Base-by-base conservation (phyloP, 192 early-diverging fungal genomes). In the Dissophora globulifera region DNA sequence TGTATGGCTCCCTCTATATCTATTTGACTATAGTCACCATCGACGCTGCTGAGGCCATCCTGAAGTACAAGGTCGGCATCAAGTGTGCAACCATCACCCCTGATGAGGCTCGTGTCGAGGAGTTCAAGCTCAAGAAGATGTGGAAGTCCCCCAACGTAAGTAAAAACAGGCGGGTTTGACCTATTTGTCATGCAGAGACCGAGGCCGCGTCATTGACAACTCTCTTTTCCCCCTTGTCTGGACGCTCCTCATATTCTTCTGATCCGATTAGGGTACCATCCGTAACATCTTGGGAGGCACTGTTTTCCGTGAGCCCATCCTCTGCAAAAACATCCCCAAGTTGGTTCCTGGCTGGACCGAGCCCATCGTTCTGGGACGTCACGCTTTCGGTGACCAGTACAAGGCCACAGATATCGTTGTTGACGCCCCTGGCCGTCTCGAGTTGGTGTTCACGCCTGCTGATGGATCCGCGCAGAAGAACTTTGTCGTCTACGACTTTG, bases 31-130 rank as follows among this genome's bases (percentile, higher is more conserved):
- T 38, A 76, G 93, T 98, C 61, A 98, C 96, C 26, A 83, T 95
- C 33, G 94, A 96, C 27, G 92, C 96, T 19, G 96, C 96, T 50
- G 91, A 94, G 76, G 96, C 96, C 19, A 98, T 96, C 80, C 88
- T 91, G 78, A 93, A 95, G 87, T 96, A 97, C 89, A 95, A 96
- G 82, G 95, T 95, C 40, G 90, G 94, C 66, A 98, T 98, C 85
- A 98, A 98, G 87, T 98, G 96, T 79, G 96, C 96, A 46, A 98
- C 96, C 46, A 98, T 98, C 78, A 98, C 96, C 38, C 95, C 96
- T 33, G 96, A 98, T 80, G 91, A 93, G 63, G 92, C 87, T 16
- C 93, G 96, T 79, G 95, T 98, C 45, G 84, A 95, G 76, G 95
- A 97, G 84, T 98, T 98, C 81, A 90, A 90, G 58, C 85, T 98